Evolutionary conservation across 495 filamentous ascomycete genomes (phyloP).

Genomic region (Hypomontagnella monticulosa): DNA sequence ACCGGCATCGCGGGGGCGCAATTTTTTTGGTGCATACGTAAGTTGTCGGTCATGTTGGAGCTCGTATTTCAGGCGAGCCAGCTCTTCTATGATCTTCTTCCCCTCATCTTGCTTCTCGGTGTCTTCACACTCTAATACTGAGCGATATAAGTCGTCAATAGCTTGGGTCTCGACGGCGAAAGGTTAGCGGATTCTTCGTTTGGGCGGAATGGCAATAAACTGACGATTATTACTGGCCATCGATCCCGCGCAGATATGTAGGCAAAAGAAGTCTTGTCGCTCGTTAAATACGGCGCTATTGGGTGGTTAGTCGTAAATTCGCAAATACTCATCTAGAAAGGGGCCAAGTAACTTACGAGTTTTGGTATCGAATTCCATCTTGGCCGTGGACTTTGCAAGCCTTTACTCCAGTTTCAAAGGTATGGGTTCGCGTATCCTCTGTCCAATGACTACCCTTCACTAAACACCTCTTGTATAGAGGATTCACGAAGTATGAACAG

Average conservation of each 20-base stretch:
- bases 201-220: constrained; percentile 27
- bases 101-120: constrained; percentile 77
- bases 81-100: constrained; percentile 80
- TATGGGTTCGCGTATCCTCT: too few relatives aligned
- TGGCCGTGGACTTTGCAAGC: background rate
- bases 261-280: constrained; percentile 87
- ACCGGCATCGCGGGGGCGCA: background rate
- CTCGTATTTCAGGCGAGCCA: constrained; percentile 92
- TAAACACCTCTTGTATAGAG: too few relatives aligned
- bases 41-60: constrained; percentile 87
- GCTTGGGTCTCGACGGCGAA: constrained; percentile 76
- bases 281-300: constrained; percentile 78
- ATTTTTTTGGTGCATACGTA: constrained; percentile 70
- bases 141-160: constrained; percentile 91
- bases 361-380: constrained; percentile 69
- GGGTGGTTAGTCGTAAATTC: constrained; percentile 22
- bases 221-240: constrained; percentile 93
- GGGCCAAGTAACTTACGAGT: constrained; percentile 58
- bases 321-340: too few relatives aligned
- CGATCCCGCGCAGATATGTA: constrained; percentile 81
- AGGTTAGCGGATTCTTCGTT: constrained; percentile 2
- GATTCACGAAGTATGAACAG: too few relatives aligned
- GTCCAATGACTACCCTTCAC: too few relatives aligned
- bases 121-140: constrained; percentile 68
- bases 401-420: background rate